phyloP scores from a whole-genome alignment of 306 rosid species.

The Cicer judaicum region DNA sequence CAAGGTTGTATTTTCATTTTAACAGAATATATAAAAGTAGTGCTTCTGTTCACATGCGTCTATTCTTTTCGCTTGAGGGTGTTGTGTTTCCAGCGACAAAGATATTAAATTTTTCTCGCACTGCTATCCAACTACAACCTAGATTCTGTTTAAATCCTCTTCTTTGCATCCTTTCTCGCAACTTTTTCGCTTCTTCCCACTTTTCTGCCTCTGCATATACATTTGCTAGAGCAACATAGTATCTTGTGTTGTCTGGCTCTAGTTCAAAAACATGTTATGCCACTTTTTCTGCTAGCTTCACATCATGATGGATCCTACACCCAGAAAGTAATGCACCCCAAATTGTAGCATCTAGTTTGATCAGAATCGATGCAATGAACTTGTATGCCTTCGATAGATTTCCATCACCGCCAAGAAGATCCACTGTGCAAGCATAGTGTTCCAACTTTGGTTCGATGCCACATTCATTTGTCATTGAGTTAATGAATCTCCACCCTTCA shows the following conservation, averaged over 20 bases:
- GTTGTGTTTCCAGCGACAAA: conserved; percentile 66
- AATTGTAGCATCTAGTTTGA: conserved; percentile 63
- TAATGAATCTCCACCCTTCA: conserved; percentile 63
- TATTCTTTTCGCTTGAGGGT: conserved; percentile 60
- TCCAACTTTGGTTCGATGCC: conserved; percentile 58
- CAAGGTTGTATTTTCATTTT: no score
- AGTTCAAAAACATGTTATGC: conserved; percentile 51
- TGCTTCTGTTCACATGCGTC: conserved; percentile 18
- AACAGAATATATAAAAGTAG: no score
- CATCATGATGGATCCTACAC: conserved; percentile 55
- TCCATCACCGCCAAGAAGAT: conserved; percentile 59
- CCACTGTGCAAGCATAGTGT: conserved; percentile 75
- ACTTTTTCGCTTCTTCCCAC: conserved; percentile 65
- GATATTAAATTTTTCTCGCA: conserved; percentile 32
- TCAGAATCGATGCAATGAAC: conserved; percentile 62
- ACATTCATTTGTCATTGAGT: conserved; percentile 57
- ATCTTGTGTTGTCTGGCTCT: conserved; percentile 71
- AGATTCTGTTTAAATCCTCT: conserved; percentile 41
- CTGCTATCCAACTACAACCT: conserved; percentile 40
- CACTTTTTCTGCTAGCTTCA: conserved; percentile 48
- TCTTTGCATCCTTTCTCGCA: conserved; percentile 24
- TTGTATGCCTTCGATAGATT: conserved; percentile 57
- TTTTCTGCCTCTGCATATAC: conserved; percentile 71
- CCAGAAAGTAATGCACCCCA: conserved; percentile 76
- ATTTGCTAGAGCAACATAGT: conserved; percentile 63